Base-by-base conservation (phyloP, 208 protist genomes). In the Acanthamoeba triangularis region DNA sequence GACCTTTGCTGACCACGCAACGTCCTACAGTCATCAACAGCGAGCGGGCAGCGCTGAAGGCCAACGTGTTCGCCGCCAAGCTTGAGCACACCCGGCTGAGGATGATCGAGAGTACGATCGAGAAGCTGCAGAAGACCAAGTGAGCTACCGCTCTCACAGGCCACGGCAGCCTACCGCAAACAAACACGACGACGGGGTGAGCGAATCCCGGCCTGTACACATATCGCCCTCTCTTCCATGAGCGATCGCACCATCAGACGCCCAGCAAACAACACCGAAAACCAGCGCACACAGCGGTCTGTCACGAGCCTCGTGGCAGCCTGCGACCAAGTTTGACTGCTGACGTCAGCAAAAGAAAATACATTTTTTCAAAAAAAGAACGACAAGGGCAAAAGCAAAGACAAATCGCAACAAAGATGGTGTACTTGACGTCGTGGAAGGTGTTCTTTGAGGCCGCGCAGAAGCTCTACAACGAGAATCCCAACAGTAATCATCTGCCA, bases 391-490 rank as follows among this genome's bases (percentile, higher is more conserved):
- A 14, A 59, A 59, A 47, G 44, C 52, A 18, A 59, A 14, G n/a
- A n/a, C n/a, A 59, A 23, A 23, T 59, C 18, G 47, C 16, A 30
- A n/a, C 23, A 30, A 84, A 94, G 52, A 94, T 85, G 90, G 74
- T 94, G 59, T 95, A 93, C 54, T 47, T 95, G 28, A 65, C 61
- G 28, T 80, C 78, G 16, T 95, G 78, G 78, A 69, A 95, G 41
- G 54, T 69, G 16, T 95, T 95, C 52, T 74, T 74, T 76, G 65
- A 95, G 61, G 84, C 78, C 3, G 94, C 94, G 18, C 30, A 90
- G 54, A 61, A 90, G 41, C 94, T 95, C 54, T 95, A 95, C 82
- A 56, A 65, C 72, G 82, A 88, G 49, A 92, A 80, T 20, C 94
- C 94, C 37, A 74, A 20, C 47, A 82, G 74, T 54, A 56, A 33